Evolutionary conservation across 768 basidiomycete genomes (phyloP).

Genomic region (Boletus tylopilopsis): DNA sequence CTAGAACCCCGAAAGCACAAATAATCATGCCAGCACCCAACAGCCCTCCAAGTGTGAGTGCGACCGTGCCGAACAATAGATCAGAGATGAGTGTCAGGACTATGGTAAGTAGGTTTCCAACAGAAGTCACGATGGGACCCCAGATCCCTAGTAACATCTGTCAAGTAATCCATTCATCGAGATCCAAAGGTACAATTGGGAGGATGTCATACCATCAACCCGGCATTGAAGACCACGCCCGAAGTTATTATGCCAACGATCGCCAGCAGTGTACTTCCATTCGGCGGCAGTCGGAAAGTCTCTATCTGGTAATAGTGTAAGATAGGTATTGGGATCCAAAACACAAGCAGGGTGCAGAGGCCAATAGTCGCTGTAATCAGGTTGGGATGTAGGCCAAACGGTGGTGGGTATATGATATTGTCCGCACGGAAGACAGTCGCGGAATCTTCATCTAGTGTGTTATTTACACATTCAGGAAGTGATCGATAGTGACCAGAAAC

Average conservation of each 20-base stretch:
- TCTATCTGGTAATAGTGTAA: constrained; percentile 67
- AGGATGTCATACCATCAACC: constrained; percentile 63
- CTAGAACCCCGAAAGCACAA: constrained; percentile 76
- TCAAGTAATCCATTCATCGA: constrained; percentile 1
- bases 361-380: constrained; percentile 80
- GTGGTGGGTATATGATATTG: constrained; percentile 51
- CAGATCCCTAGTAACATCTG: constrained; percentile 80
- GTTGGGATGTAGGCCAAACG: constrained; percentile 85
- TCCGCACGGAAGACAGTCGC: constrained; percentile 20
- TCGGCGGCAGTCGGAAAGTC: constrained; percentile 60
- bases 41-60: constrained; percentile 68
- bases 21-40: constrained; percentile 78
- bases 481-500: constrained; percentile 41
- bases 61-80: constrained; percentile 62
- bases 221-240: constrained; percentile 81
- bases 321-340: constrained; percentile 79
- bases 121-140: constrained; percentile 85
- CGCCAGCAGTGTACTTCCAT: constrained; percentile 40
- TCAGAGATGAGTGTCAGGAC: constrained; percentile 84
- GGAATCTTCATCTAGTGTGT: constrained; percentile 18
- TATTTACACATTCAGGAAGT: constrained; percentile 39
- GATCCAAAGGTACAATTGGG: background rate
- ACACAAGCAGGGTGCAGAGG: constrained; percentile 59
- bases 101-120: constrained; percentile 92
- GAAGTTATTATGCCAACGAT: constrained; percentile 66